Conservation (phyloP, 345 rosid genomes). For the Melaleuca alternifolia region DNA sequence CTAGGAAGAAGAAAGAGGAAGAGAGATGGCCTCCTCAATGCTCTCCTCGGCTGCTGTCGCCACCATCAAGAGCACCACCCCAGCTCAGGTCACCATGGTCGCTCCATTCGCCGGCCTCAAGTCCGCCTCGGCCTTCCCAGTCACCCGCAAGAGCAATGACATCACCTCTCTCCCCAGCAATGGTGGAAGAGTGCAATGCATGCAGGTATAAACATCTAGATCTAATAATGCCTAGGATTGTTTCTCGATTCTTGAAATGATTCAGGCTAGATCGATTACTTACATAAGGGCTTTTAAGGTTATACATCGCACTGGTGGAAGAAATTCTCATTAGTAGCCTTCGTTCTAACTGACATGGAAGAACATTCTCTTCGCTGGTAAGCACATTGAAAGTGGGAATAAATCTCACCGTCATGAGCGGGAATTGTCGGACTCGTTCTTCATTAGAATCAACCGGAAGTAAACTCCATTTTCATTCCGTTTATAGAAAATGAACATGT, state of each 20-base stretch:
- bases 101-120: conserved; percentile 33
- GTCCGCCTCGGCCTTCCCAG: conserved; percentile 16
- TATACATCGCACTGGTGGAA: neutral
- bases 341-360: neutral
- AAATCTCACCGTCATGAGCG: neutral
- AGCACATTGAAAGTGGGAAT: neutral
- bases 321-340: neutral
- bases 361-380: neutral
- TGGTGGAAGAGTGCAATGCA: conserved; percentile 25
- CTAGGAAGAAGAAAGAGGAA: neutral
- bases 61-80: neutral
- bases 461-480: neutral
- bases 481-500: neutral
- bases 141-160: conserved; percentile 12
- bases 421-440: neutral
- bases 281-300: neutral
- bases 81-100: conserved; percentile 19
- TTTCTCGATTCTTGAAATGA: neutral
- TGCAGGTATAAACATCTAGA: neutral
- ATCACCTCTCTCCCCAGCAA: conserved; percentile 26
- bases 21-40: conserved; percentile 17
- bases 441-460: neutral
- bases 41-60: conserved; percentile 15
- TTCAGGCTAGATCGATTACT: neutral
- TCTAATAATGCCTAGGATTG: neutral